These are phyloP conservation scores for Porcisia deanei DNA, from an alignment of 208 protist species.

Conservation along the genomic window DNA sequence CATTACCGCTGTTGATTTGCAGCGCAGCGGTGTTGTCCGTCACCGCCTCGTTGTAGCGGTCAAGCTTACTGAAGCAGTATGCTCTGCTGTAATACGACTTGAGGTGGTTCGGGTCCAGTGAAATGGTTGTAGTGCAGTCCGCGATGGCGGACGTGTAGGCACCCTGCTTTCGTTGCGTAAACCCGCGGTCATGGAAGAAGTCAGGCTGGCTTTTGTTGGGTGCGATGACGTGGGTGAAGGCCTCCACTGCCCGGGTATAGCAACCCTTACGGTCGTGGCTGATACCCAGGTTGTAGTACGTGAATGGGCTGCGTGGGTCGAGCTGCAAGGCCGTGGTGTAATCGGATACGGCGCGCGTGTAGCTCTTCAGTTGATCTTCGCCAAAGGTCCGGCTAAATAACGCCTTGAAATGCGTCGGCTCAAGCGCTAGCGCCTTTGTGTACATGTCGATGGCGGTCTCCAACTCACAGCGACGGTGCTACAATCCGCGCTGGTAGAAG, in stretches of 20 bases:
- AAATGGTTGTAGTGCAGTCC: constrained; percentile 80
- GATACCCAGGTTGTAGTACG: constrained; percentile 92
- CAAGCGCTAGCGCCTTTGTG: constrained; percentile 68
- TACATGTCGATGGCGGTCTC: constrained; percentile 79
- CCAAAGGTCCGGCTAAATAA: constrained; percentile 92
- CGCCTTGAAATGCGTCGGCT: constrained; percentile 84
- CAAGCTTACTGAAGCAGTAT: constrained; percentile 85
- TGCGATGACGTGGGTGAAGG: constrained; percentile 74
- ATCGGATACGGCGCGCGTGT: constrained; percentile 64
- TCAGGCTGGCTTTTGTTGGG: constrained; percentile 63
- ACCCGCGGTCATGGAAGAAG: constrained; percentile 88
- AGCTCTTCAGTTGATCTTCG: constrained; percentile 67
- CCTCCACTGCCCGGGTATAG: constrained; percentile 51
- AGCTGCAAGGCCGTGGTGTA: constrained; percentile 74
- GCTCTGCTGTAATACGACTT: constrained; percentile 94
- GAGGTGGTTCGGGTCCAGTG: constrained; percentile 80
- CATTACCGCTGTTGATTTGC: constrained; percentile 59
- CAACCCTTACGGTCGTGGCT: constrained; percentile 69
- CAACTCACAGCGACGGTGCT: constrained; percentile 73
- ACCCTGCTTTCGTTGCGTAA: constrained; percentile 64
- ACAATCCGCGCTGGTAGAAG: constrained; percentile 76
- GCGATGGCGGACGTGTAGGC: constrained; percentile 65
- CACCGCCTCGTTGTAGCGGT: constrained; percentile 60
- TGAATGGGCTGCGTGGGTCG: constrained; percentile 79
- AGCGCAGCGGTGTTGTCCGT: constrained; percentile 78